Evolutionary conservation across 768 basidiomycete species (phyloP).

Genomic region (Calocybe gangraenosa): DNA sequence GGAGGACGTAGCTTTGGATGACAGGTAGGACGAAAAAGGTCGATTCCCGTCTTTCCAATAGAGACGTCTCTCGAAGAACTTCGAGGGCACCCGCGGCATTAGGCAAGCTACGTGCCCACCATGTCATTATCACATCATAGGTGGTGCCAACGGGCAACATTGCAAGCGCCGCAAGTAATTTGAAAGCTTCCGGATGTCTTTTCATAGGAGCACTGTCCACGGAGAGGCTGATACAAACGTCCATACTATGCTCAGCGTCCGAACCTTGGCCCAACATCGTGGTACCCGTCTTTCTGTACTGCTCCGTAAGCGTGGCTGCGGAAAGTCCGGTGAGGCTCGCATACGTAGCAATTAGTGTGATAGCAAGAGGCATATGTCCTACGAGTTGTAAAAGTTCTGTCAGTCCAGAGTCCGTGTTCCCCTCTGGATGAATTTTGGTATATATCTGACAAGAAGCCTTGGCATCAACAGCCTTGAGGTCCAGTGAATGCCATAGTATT

Average conservation of each 20-base stretch:
- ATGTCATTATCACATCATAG: constrained; percentile 7
- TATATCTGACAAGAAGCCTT: constrained; percentile 20
- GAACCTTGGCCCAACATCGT: constrained; percentile 6
- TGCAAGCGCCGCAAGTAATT: constrained; percentile 17
- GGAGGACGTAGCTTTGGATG: constrained; percentile 16
- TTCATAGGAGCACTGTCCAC: constrained; percentile 5
- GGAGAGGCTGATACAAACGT: constrained; percentile 9
- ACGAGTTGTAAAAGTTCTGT: constrained; percentile 18
- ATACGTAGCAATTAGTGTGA: constrained; percentile 28
- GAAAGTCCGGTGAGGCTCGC: not conserved
- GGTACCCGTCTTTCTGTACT: constrained; percentile 3
- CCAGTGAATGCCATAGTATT: constrained; percentile 18
- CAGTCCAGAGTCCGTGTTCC: constrained; percentile 18
- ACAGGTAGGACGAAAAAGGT: constrained; percentile 18
- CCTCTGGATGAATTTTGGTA: constrained; percentile 15
- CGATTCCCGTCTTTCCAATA: constrained; percentile 1
- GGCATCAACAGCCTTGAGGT: constrained; percentile 15
- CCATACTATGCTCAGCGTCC: constrained; percentile 8
- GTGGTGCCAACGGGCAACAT: constrained; percentile 23
- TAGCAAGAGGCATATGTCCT: constrained; percentile 27
- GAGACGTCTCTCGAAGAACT: constrained; percentile 5
- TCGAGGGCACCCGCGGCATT: constrained; percentile 4
- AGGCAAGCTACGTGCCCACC: constrained; percentile 8
- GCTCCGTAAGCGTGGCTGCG: constrained; percentile 3
- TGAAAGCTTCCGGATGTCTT: not conserved